Conservation (phyloP, 176 grass and related monocot genomes). For the Aegilops speltoides region DNA sequence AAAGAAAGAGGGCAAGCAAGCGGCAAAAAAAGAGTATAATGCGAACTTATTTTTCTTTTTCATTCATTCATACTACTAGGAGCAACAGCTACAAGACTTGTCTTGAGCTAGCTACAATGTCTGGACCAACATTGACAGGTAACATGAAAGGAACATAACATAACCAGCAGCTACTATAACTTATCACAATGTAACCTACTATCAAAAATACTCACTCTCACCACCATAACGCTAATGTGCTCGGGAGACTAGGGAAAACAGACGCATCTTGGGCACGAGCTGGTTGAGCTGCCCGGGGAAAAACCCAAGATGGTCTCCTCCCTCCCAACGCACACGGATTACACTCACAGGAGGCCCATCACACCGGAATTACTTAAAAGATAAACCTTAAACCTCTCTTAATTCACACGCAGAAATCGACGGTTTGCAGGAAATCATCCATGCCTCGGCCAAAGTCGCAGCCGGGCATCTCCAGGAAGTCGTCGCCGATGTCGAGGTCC, state of each 20-base stretch:
- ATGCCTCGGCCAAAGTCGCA: conserved; percentile 42
- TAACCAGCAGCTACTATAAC: conserved; percentile 13
- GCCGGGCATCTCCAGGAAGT: conserved; percentile 35
- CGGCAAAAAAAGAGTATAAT: not conserved
- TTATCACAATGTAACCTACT: conserved; percentile 46
- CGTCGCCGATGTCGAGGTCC: conserved; percentile 34
- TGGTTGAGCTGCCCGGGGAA: conserved; percentile 33
- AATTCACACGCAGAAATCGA: conserved; percentile 52
- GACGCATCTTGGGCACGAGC: conserved; percentile 37
- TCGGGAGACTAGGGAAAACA: not conserved
- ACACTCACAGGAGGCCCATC: conserved; percentile 8
- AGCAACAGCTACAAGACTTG: conserved; percentile 25
- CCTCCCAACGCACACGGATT: conserved; percentile 12
- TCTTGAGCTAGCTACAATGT: conserved; percentile 35
- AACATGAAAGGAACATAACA: not conserved
- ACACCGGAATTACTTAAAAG: not conserved
- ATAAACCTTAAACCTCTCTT: conserved; percentile 6
- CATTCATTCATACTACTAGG: conserved; percentile 13
- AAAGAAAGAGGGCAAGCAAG: not conserved
- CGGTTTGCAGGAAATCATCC: conserved; percentile 39
- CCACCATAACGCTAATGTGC: conserved; percentile 12
- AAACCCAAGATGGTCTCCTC: conserved; percentile 52
- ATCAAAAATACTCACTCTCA: conserved; percentile 46
- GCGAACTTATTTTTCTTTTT: conserved; percentile 32
- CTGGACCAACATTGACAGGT: conserved; percentile 27